Percentiles rank a stretch among this genome's conserved stretches.
Conservation (phyloP, 352 stramenopile species). For the Elongisporangium senticosum region DNA sequence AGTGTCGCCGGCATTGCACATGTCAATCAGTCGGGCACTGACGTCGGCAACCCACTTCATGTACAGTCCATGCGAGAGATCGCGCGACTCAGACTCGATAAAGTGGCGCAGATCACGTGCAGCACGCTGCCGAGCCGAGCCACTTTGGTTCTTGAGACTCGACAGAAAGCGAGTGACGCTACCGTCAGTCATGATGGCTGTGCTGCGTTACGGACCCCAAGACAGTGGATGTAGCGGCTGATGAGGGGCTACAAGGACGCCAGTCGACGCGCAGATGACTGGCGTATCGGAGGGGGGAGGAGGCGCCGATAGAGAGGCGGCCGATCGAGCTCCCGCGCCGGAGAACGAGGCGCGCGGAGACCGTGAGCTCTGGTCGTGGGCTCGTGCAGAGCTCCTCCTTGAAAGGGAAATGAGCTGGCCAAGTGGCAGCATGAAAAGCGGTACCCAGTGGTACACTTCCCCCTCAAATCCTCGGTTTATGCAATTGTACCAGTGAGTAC, state of each 20-base stretch:
- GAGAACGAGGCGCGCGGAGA: background rate
- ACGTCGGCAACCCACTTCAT: conserved; percentile 87
- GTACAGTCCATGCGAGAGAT: conserved; percentile 79
- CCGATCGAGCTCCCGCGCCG: background rate
- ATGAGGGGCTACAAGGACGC: background rate
- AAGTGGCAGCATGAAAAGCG: background rate
- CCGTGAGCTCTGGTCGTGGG: background rate
- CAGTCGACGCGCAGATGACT: background rate
- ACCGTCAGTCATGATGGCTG: background rate
- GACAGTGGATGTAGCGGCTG: background rate
- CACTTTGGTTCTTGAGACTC: conserved; percentile 63
- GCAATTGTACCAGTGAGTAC: background rate
- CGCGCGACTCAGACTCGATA: conserved; percentile 83
- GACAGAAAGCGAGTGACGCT: conserved; percentile 73
- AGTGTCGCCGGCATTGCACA: conserved; percentile 73
- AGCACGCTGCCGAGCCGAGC: conserved; percentile 50
- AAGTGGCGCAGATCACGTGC: conserved; percentile 73
- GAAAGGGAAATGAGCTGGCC: background rate
- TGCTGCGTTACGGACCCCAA: background rate
- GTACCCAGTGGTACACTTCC: background rate
- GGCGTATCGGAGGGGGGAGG: background rate
- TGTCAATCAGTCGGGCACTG: conserved; percentile 72
- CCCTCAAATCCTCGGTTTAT: background rate
- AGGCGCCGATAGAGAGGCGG: background rate
- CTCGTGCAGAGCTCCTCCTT: background rate